A percentile compares a stretch with the other conserved stretches of the same genome.
Conservation (phyloP, 352 stramenopile genomes). For the Phytophthora cactorum region DNA sequence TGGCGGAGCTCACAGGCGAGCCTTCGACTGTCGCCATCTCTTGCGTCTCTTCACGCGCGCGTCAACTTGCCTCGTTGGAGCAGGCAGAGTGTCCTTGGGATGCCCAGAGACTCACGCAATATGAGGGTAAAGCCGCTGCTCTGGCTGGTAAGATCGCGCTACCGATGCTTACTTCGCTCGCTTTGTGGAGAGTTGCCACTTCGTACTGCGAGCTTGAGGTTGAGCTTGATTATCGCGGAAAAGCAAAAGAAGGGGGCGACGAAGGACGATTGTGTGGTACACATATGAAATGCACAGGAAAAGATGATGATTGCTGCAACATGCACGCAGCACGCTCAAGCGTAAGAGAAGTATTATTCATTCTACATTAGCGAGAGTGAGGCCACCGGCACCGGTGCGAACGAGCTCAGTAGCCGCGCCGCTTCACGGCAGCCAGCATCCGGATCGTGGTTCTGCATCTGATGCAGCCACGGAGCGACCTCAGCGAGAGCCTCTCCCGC, state of each 20-base stretch:
- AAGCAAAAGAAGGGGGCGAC: slow-evolving; percentile 33
- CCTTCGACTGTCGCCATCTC: slow-evolving; percentile 40
- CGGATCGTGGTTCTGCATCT: slow-evolving; percentile 51
- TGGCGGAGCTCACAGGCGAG: slow-evolving; percentile 53
- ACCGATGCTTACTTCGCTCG: background rate
- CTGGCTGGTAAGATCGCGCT: background rate
- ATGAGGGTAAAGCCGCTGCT: background rate
- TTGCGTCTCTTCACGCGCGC: slow-evolving; percentile 24
- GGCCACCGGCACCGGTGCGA: slow-evolving; percentile 39
- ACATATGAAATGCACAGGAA: slow-evolving; percentile 6
- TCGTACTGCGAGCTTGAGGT: slow-evolving; percentile 14
- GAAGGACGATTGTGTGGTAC: slow-evolving; percentile 24
- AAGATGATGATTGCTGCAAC: slow-evolving; percentile 4
- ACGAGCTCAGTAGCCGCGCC: slow-evolving; percentile 59
- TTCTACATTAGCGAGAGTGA: slow-evolving; percentile 29
- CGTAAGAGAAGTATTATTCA: background rate
- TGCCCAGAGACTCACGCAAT: background rate
- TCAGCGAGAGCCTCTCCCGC: slow-evolving; percentile 51
- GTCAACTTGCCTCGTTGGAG: slow-evolving; percentile 6
- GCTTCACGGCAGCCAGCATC: slow-evolving; percentile 78
- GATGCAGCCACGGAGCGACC: slow-evolving; percentile 60
- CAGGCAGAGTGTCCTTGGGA: background rate
- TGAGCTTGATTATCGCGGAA: slow-evolving; percentile 18
- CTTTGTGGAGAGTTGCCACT: background rate
- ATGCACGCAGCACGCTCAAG: background rate